Evolutionary conservation across 306 rosid species (phyloP), one percentile per base, ranked within the genome.

Genomic region (Cicer cuneatum): DNA sequence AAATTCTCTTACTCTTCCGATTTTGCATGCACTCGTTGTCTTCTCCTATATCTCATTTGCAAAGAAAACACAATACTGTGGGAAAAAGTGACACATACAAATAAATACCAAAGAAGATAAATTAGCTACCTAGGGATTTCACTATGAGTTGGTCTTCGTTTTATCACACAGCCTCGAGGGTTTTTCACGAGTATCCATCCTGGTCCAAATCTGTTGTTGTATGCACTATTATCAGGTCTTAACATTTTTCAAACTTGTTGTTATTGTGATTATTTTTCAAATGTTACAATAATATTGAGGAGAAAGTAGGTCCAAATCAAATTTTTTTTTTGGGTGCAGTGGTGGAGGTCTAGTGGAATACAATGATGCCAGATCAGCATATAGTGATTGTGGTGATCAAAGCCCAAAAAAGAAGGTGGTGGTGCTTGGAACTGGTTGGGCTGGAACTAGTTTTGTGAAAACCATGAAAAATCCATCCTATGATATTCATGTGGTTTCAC

Each of bases 361-460:
- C 74, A 84, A 87, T 7, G 94, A 93, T 58, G 88, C 86, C 0
- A 74, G 45, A 83, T 60, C 83, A 59, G 48, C 57, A 53, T 69
- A 81, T 56, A 71, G 66, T 65, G 78, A 76, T 49, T 0, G 18
- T 57, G 72, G 19, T 13, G 52, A 72, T 7, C 57, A 48, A 41
- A 0, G 0, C 57, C 62, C 19, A 61, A 90, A 76, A 60, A 90
- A 91, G 90, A 94, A 86, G 80, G 90, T 94, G 78, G 95, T 91
- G 66, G 89, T 94, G 21, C 96, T 94, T 72, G 98, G 98, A 72
- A 94, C 97, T 49, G 98, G 98, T 37, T 94, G 98, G 98, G 97
- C 97, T 21, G 97, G 93, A 74, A 94, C 97, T 29, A 91, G 91
- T 82, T 94, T 94, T 80, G 42, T 91, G 70, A 94, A 87, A 81